These are phyloP conservation scores for Arctium lappa DNA, from an alignment of 129 eudicot genomes.

Conservation along the genomic window DNA sequence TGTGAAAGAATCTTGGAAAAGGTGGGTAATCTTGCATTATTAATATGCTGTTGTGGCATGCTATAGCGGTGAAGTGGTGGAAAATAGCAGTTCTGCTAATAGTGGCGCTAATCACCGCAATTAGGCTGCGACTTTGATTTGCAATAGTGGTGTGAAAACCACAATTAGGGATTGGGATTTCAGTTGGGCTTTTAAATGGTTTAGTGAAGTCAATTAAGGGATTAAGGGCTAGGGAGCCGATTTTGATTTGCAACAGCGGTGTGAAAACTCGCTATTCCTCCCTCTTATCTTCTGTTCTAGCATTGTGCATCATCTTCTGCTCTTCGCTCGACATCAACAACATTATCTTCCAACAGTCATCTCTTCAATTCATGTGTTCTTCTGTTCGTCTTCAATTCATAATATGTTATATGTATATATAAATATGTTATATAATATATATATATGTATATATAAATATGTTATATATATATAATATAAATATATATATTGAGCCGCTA, in stretches of 20 bases:
- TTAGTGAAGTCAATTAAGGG: too few species aligned
- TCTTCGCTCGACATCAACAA: too few species aligned
- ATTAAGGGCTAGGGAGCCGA: too few species aligned
- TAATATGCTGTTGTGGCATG: neutral
- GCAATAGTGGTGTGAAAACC: too few species aligned
- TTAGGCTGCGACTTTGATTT: neutral
- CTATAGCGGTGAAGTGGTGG: neutral
- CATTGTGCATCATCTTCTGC: neutral
- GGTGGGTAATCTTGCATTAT: neutral
- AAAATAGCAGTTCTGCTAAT: neutral
- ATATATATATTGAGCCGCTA: neutral
- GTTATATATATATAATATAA: neutral
- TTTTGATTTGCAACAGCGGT: neutral
- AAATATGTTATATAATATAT: neutral
- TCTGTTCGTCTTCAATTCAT: neutral
- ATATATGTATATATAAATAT: too few species aligned
- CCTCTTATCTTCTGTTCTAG: neutral
- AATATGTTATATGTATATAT: neutral
- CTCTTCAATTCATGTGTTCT: too few species aligned
- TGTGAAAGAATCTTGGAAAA: neutral
- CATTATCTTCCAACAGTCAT: too few species aligned
- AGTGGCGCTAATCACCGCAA: neutral
- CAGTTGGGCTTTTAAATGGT: too few species aligned
- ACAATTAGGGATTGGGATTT: too few species aligned
- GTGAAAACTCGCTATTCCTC: neutral